These are phyloP conservation scores for Trichoderma reesei DNA, from an alignment of 495 filamentous ascomycete genomes.

Conservation along the genomic window DNA sequence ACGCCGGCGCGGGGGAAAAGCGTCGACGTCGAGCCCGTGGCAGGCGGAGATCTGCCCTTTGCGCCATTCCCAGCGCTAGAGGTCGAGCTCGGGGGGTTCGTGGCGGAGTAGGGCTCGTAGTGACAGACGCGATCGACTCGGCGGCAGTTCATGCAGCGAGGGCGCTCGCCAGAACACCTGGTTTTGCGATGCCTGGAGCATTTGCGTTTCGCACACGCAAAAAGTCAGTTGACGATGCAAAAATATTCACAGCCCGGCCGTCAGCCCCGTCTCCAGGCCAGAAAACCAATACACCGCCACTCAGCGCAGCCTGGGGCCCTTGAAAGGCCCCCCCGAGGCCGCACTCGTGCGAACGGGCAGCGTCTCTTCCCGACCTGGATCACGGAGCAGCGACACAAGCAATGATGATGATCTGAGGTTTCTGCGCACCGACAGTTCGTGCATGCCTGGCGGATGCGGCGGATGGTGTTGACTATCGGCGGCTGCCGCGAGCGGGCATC, in stretches of 20 bases:
- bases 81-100: neutral
- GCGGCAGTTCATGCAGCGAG: constrained; percentile 1
- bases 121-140: constrained; percentile 8
- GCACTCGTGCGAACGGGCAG: too few relatives aligned
- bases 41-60: neutral
- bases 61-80: neutral
- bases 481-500: neutral
- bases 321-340: too few relatives aligned
- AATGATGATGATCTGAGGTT: neutral
- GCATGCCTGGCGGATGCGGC: constrained; percentile 6
- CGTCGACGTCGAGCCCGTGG: neutral
- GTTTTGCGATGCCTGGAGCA: neutral
- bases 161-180: constrained; percentile 1
- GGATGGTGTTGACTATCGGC: constrained; percentile 4
- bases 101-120: constrained; percentile 3
- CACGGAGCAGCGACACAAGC: neutral
- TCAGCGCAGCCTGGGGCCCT: too few relatives aligned
- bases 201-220: too few relatives aligned
- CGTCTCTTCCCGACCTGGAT: too few relatives aligned
- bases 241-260: neutral
- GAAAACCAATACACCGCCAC: neutral
- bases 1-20: constrained; percentile 1
- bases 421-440: constrained; percentile 5
- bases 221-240: neutral
- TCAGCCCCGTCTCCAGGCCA: neutral